Evolutionary conservation across 2,329 filamentous ascomycete species (phyloP), one percentile per base, ranked within the genome.

Genomic region (Aspergillus luchuensis): DNA sequence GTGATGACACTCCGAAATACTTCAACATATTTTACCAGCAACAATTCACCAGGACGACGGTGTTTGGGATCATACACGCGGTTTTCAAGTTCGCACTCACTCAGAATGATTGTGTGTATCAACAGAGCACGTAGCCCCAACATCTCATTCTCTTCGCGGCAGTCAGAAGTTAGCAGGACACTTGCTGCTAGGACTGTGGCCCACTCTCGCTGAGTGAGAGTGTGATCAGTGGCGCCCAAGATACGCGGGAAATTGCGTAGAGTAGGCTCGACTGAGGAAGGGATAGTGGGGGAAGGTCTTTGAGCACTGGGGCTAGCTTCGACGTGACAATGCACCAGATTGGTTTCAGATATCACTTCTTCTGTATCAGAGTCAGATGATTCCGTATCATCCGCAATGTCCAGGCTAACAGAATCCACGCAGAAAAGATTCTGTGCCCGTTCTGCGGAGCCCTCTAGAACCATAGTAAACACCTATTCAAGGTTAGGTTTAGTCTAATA

Each of bases 11-110:
- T 65, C 28, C 71, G 68, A 11, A 77, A 76, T 19, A 71, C 70
- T 21, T 70, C 65, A 5, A 78, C 71, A 50, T 83, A 81, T 3
- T 60, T 30, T 5, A 74, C 66, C 21, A 83, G 66, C 15, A 69
- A 71, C 4, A 2, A 10, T 4, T 58, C 45, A 17, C 57, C 47
- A 4, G 17, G 48, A 17, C 8, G 38, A 39, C 38, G 25, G 1
- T 6, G 8, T 4, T 19, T 33, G 11, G 51, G 19, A 23, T 30
- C 49, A 6, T 63, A 53, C 1, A 58, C 58, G 25, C 70, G 64
- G 53, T 69, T 63, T 25, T 52, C 55, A 2, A 72, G 60, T 41
- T 57, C 60, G 36, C 60, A 68, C n/a, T 69, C 57, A 45, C 61
- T 51, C 25, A 71, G 41, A 33, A 71, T 57, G 4, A 60, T 59